Evolutionary conservation across 2,329 filamentous ascomycete genomes (phyloP).

Genomic region (Diaporthe helianthi): DNA sequence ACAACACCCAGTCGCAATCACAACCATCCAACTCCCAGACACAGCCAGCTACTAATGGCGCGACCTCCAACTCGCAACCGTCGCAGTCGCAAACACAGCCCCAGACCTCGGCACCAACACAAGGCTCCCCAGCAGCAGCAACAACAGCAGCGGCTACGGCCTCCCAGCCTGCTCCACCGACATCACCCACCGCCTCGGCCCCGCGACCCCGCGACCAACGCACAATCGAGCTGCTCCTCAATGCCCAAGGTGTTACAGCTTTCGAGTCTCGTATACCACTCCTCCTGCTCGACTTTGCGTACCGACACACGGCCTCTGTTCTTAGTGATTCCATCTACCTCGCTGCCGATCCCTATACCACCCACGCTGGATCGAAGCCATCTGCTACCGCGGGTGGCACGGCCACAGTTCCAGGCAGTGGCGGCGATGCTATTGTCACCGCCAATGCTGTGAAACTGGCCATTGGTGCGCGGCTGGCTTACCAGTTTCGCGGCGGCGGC

Average conservation of each 20-base stretch:
- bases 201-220: constrained; percentile 78
- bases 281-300: constrained; percentile 85
- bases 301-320: constrained; percentile 78
- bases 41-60: constrained; percentile 41
- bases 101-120: constrained; percentile 38
- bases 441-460: constrained; percentile 76
- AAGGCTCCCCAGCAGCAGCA: constrained; percentile 32
- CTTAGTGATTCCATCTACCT: constrained; percentile 76
- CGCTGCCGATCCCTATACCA: constrained; percentile 71
- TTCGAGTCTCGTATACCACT: constrained; percentile 86
- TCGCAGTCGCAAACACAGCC: constrained; percentile 41
- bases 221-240: constrained; percentile 80
- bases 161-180: constrained; percentile 38
- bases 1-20: constrained; percentile 35
- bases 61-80: constrained; percentile 31
- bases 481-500: constrained; percentile 69
- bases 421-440: constrained; percentile 63
- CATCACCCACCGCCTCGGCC: constrained; percentile 48
- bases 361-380: constrained; percentile 61
- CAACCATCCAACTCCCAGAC: constrained; percentile 32
- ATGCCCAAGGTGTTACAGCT: constrained; percentile 77
- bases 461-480: constrained; percentile 71
- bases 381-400: constrained; percentile 57
- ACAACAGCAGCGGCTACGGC: constrained; percentile 36
- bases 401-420: constrained; percentile 52